These are phyloP conservation scores for Phylloporus sp. DNA, from an alignment of 1,284 basidiomycete species.

Conservation along the genomic window DNA sequence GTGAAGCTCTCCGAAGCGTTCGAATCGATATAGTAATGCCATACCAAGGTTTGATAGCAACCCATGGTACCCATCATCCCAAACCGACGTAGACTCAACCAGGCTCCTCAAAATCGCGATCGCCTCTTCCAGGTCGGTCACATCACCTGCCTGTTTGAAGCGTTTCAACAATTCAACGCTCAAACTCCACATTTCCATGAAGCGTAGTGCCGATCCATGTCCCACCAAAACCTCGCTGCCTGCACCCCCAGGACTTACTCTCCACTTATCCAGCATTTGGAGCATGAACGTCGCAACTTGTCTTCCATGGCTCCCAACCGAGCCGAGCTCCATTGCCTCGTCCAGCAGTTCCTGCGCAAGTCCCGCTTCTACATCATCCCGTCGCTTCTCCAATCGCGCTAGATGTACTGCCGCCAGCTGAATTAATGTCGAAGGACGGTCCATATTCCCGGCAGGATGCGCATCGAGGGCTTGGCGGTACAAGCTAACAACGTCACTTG, in stretches of 20 bases:
- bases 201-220: no score
- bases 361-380: not conserved
- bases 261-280: not conserved
- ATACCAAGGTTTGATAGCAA: no score
- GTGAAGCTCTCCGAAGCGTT: not conserved
- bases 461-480: not conserved
- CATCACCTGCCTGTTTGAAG: not conserved
- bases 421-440: not conserved
- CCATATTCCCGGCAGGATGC: not conserved
- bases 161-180: not conserved
- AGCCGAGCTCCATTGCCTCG: no score
- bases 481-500: not conserved
- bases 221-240: not conserved
- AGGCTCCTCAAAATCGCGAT: not conserved
- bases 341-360: not conserved
- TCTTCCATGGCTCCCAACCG: no score
- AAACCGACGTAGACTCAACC: no score
- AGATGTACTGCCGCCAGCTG: constrained; percentile 40
- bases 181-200: no score
- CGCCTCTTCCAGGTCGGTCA: not conserved
- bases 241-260: not conserved
- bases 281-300: no score
- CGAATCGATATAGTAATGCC: not conserved
- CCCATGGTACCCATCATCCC: no score
- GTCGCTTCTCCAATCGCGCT: not conserved